Base-by-base conservation (phyloP, 768 basidiomycete species). In the Candolleomyces eurysporus region DNA sequence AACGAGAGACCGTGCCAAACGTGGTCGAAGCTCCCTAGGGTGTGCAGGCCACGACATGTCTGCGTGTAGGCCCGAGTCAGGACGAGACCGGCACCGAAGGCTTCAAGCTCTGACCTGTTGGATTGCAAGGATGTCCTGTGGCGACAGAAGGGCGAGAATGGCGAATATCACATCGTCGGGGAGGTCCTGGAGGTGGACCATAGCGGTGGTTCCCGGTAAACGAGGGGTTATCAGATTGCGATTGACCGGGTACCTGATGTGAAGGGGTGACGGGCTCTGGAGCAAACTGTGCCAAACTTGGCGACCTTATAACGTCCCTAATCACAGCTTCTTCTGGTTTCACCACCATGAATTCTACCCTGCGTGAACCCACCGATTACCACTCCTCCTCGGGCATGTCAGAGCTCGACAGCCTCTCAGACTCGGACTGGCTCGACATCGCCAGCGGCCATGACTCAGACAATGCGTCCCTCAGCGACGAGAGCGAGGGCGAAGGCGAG, bases 341-440 rank as follows among this genome's bases (percentile, higher is more conserved):
- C 64, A 64, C 65, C 68, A 61, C 65, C 66, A 75, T 77, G 73
- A 72, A 71, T 68, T 73, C 66, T 63, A 73, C 57, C 58, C 66
- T 49, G 62, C 54, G 66, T 61, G 72, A 75, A 66, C 59, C 69
- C 39, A 59, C 71, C 66, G 71, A 79, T 63, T 71, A 69, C 62
- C 73, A 65, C 75, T 52, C 75, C 62, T 75, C 76, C 64, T 76
- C 78, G 58, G 69, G 69, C 63, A 77, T 84, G 72, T 84, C 87
- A 67, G 90, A 91, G 71, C 70, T 80, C 65, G 89, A 89, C 70
- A 83, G 73, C 63, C 72, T 84, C 63, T 92, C 90, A 43, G 91
- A 92, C 76, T 90, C 88, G 32, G 91, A 92, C 73, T 92, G 91
- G 91, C 87, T 90, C 68, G 90, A 92, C 68, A 82, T 92, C 65